Conservation (phyloP, 129 eudicot genomes). For the sunflower (Helianthus annuus) region DNA sequence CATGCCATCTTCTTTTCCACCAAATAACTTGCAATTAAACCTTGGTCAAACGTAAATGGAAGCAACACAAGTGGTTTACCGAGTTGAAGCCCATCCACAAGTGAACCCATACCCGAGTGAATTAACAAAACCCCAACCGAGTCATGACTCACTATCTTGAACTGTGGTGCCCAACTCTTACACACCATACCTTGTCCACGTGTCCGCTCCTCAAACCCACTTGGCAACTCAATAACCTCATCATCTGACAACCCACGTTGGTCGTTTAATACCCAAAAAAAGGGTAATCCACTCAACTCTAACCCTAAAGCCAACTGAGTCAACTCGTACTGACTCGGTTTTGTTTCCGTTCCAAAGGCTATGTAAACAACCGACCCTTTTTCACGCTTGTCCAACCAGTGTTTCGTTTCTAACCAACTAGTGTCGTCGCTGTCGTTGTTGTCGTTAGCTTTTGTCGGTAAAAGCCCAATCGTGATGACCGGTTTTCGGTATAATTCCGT, state of each 20-base stretch:
- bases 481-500: constrained; percentile 27
- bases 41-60: constrained; percentile 24
- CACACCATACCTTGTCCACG: constrained; percentile 35
- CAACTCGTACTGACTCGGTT: constrained; percentile 40
- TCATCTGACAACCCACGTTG: constrained; percentile 32
- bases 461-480: constrained; percentile 28
- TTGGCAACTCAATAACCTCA: constrained; percentile 24
- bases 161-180: constrained; percentile 35
- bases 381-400: constrained; percentile 31
- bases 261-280: constrained; percentile 30
- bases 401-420: constrained; percentile 10
- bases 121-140: constrained; percentile 37
- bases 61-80: constrained; percentile 26
- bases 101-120: constrained; percentile 29
- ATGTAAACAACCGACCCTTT: constrained; percentile 42
- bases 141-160: constrained; percentile 39
- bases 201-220: constrained; percentile 34
- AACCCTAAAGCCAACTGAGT: constrained; percentile 46
- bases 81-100: constrained; percentile 25
- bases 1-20: constrained; percentile 29
- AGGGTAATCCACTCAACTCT: constrained; percentile 27
- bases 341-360: constrained; percentile 42
- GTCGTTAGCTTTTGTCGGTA: constrained; percentile 26
- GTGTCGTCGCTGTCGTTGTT: not conserved
- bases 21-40: constrained; percentile 25